Conservation (phyloP, 164 flowering plant species). For the Magnolia kwangsiensis region DNA sequence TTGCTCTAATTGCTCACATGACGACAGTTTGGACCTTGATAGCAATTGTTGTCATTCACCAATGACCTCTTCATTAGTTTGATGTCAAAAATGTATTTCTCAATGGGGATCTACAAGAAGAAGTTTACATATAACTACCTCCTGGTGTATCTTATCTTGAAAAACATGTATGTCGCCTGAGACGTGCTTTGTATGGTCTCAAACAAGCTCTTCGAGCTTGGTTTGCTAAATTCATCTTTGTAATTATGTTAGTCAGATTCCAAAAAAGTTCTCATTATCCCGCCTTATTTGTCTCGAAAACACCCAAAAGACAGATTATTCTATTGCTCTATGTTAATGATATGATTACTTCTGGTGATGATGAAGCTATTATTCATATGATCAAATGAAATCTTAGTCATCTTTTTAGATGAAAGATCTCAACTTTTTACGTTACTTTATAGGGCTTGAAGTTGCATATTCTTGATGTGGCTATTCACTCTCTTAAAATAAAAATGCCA, state of each 20-base stretch:
- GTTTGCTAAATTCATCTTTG: background rate
- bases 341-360: constrained; percentile 1
- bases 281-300: background rate
- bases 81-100: constrained; percentile 6
- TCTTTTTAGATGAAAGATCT: background rate
- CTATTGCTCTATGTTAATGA: background rate
- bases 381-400: background rate
- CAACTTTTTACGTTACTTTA: background rate
- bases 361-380: background rate
- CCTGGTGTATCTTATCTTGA: background rate
- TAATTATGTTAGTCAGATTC: background rate
- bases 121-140: background rate
- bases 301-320: background rate
- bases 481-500: background rate
- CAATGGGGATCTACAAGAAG: background rate
- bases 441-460: background rate
- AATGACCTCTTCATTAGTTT: background rate
- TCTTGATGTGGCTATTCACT: background rate
- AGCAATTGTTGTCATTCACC: background rate
- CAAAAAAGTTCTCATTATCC: background rate
- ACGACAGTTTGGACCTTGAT: background rate
- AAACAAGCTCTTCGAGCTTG: background rate
- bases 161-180: background rate
- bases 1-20: background rate
- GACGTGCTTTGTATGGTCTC: background rate